Evolutionary conservation across 192 early-diverging fungal species (phyloP).

Genomic region (Coemansia aciculifera): DNA sequence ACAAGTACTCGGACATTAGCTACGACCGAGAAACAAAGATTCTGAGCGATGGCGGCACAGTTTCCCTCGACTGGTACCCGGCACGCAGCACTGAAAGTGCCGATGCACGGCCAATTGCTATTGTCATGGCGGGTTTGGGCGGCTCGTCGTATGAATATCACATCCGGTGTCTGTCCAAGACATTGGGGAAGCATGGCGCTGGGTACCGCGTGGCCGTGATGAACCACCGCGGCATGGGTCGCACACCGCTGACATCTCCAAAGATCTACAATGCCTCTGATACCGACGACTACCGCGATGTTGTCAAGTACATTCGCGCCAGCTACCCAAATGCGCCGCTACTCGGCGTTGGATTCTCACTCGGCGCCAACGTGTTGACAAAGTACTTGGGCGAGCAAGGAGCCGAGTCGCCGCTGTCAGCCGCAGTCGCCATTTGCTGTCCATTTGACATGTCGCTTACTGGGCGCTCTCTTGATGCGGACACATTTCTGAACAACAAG

Average conservation of each 20-base stretch:
- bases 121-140: conserved; percentile 85
- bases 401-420: conserved; percentile 66
- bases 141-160: conserved; percentile 93
- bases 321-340: conserved; percentile 59
- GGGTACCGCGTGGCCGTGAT: conserved; percentile 67
- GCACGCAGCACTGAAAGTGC: conserved; percentile 46
- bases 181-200: conserved; percentile 39
- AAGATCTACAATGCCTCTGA: conserved; percentile 79
- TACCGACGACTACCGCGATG: conserved; percentile 67
- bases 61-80: conserved; percentile 87
- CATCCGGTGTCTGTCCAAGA: conserved; percentile 68
- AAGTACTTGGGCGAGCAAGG: conserved; percentile 85
- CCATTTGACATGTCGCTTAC: conserved; percentile 72
- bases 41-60: conserved; percentile 78
- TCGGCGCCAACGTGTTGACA: conserved; percentile 89
- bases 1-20: conserved; percentile 13
- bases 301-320: conserved; percentile 23
- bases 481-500: conserved; percentile 54
- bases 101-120: conserved; percentile 58
- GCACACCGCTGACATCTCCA: conserved; percentile 51
- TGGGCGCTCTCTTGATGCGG: conserved; percentile 43
- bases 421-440: conserved; percentile 76
- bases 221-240: conserved; percentile 46
- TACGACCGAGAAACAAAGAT: conserved; percentile 52
- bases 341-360: conserved; percentile 80